Base-by-base conservation (phyloP, 1,284 basidiomycete genomes). In the Neotropicomus parvogracilis region DNA sequence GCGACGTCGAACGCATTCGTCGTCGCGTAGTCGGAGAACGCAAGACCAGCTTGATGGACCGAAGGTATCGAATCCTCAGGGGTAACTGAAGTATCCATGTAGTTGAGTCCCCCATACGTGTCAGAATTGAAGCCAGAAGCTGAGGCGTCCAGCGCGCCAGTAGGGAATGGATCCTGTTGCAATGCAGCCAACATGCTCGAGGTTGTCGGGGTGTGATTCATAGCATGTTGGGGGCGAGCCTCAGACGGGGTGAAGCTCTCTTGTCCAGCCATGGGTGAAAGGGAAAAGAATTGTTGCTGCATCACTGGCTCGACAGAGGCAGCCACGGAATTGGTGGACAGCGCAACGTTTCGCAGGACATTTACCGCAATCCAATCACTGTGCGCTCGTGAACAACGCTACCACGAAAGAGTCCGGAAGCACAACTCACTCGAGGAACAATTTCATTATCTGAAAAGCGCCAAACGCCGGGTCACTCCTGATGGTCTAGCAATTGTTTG, bases 321-420 rank as follows among this genome's bases (percentile, higher is more conserved):
- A 19, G 88, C 88, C 37, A 91, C 89, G 14, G 88, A 90, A 67
- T 88, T 91, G 16, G 88, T 91, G 32, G 89, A 91, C 51, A 92
- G 70, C 4, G 89, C 90, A 50, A 92, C 90, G 59, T 77, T 89
- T 57, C 88, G 77, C 55, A 92, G 74, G 48, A 92, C 88, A 64
- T 90, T 91, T 55, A 92, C 81, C 5, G 86, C 86, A 59, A 91
- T 91, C 89, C 89, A 91, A 67, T 92, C 90, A 61, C 88, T 91
- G 26, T 36, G 46, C 35, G 17, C 39, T 47, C 40, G 56, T 66
- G 40, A 70, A 56, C 32, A 42, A 54, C 27, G 31, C 43, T 44
- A 47, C 46, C 44, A 44, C 37, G 20, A 31, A 58, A 44, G 52
- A 24, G 55, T 34, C 24, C 5, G 2, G 24, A 28, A 10, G 52